Percentiles rank a stretch among this genome's conserved stretches.
Evolutionary conservation across 345 rosid species (phyloP).

Genomic region (Eucalyptus erythrocorys): DNA sequence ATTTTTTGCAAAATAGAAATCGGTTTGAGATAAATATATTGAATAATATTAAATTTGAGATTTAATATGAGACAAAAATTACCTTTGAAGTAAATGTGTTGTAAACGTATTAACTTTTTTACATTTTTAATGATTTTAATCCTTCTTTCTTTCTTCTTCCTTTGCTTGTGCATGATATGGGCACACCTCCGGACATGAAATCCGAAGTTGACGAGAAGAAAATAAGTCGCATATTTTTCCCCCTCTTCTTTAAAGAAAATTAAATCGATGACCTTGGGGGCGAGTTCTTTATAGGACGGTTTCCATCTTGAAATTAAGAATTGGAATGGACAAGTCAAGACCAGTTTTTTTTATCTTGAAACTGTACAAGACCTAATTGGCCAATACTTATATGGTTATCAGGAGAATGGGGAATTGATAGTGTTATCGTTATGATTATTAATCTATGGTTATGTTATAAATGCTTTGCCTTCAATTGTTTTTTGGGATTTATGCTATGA

Average conservation of each 20-base stretch:
- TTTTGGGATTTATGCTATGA: fast-evolving
- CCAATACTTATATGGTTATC: fast-evolving
- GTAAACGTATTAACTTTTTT: neutral
- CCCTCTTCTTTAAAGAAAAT: neutral
- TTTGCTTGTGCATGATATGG: neutral
- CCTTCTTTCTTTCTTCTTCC: neutral
- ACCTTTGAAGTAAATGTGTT: neutral
- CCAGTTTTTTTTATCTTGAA: neutral
- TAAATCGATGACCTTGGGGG: no score
- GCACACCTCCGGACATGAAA: neutral
- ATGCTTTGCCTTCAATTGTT: neutral
- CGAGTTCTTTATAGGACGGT: neutral
- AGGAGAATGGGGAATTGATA: fast-evolving
- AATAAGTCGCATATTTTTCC: neutral
- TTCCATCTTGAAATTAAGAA: neutral
- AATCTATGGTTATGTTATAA: neutral
- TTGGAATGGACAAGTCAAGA: fast-evolving
- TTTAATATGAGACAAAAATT: neutral
- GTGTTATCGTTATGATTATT: neutral
- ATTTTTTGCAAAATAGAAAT: neutral
- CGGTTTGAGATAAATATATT: neutral
- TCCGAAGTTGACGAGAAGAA: fast-evolving
- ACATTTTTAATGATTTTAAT: neutral
- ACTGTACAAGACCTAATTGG: fast-evolving
- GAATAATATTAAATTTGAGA: neutral